phyloP scores from a whole-genome alignment of 371 early-diverging fungal genomes.

The Actinomortierella wolfii region DNA sequence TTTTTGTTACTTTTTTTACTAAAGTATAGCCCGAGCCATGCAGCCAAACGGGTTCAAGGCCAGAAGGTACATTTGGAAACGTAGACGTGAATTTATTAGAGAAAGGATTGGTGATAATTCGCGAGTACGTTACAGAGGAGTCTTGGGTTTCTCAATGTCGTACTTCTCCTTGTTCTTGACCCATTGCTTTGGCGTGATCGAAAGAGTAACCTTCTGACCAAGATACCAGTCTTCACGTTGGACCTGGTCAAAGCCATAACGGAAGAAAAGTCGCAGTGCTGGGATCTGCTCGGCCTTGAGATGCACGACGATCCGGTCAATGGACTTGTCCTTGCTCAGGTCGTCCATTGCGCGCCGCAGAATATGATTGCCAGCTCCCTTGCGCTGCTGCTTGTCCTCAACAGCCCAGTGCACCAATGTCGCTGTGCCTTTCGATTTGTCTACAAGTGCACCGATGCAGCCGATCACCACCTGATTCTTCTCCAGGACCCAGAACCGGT shows the following conservation, averaged over 20 bases:
- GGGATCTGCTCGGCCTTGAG: too few species aligned
- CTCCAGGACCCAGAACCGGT: constrained; percentile 25
- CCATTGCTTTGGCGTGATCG: constrained; percentile 24
- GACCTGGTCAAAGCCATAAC: constrained; percentile 21
- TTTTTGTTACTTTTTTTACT: too few species aligned
- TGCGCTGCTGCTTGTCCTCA: constrained; percentile 1
- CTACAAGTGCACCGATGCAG: constrained; percentile 19
- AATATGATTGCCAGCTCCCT: constrained; percentile 18
- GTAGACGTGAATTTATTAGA: too few species aligned
- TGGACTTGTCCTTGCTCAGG: neutral
- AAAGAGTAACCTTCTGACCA: constrained; percentile 25
- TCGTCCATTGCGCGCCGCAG: constrained; percentile 28
- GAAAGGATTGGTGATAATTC: too few species aligned
- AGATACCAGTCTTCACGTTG: constrained; percentile 22
- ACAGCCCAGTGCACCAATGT: constrained; percentile 22
- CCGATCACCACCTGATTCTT: constrained; percentile 7
- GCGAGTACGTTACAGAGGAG: too few species aligned
- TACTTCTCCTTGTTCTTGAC: constrained; percentile 4
- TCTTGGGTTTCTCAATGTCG: too few species aligned
- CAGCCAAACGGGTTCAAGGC: too few species aligned
- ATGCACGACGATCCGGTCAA: too few species aligned
- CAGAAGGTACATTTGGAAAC: too few species aligned
- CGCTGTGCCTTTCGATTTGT: constrained; percentile 9
- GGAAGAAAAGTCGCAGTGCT: constrained; percentile 25
- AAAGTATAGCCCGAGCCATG: too few species aligned